Conservation (phyloP, 768 basidiomycete species). For the Lactarius deliciosus region DNA sequence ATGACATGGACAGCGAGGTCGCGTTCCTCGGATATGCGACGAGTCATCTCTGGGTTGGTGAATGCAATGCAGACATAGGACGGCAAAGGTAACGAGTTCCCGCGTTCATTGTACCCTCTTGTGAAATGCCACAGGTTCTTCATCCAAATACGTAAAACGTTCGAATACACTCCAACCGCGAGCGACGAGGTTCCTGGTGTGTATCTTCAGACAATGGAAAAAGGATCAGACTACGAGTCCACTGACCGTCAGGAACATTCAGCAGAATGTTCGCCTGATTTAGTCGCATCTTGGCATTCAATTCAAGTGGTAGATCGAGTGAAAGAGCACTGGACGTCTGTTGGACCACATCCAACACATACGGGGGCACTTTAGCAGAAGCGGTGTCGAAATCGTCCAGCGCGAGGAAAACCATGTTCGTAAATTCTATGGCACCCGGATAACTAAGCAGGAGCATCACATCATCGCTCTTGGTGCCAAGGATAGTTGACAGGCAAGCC, state of each 20-base stretch:
- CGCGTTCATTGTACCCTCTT: too few species aligned
- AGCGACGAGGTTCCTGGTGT: background rate
- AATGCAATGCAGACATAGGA: too few species aligned
- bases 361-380: background rate
- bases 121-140: background rate
- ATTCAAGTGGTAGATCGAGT: background rate
- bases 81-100: too few species aligned
- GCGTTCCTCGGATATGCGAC: too few species aligned
- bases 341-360: background rate
- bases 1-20: too few species aligned
- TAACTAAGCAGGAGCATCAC: too few species aligned
- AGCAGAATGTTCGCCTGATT: background rate
- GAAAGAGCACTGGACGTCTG: background rate
- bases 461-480: too few species aligned
- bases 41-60: too few species aligned
- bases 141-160: slow-evolving; percentile 1
- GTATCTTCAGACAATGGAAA: background rate
- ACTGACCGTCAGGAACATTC: background rate
- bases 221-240: background rate
- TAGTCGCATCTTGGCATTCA: background rate
- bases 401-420: too few species aligned
- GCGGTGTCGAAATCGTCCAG: too few species aligned
- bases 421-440: too few species aligned
- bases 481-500: too few species aligned
- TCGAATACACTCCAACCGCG: background rate